A percentile compares a stretch with the other conserved stretches of the same genome.
Evolutionary conservation across 257 asterid species (phyloP).

Genomic region (Ilex aquifolium): DNA sequence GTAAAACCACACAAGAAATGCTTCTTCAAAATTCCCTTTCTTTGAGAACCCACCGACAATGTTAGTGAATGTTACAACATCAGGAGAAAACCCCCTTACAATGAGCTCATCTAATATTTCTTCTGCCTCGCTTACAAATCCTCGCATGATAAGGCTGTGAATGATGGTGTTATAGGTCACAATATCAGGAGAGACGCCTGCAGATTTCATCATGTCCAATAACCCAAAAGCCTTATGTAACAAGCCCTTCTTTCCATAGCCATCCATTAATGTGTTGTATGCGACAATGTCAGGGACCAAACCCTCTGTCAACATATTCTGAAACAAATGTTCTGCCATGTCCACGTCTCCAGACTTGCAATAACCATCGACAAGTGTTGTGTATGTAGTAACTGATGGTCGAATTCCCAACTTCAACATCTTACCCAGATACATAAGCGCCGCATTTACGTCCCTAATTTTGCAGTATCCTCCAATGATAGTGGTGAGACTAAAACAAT

Average conservation of each 20-base stretch:
- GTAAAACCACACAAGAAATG: slow-evolving; percentile 16
- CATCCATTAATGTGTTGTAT: slow-evolving; percentile 20
- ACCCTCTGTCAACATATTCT: slow-evolving; percentile 15
- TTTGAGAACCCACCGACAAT: slow-evolving; percentile 15
- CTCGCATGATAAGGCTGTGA: slow-evolving; percentile 18
- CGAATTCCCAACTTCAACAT: slow-evolving; percentile 18
- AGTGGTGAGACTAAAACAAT: slow-evolving; percentile 16
- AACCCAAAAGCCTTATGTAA: slow-evolving; percentile 21
- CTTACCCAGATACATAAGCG: slow-evolving; percentile 10
- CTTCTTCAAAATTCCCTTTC: slow-evolving; percentile 23
- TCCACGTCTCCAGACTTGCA: slow-evolving; percentile 18
- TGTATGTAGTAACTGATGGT: slow-evolving; percentile 15
- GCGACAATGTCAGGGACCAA: slow-evolving; percentile 14
- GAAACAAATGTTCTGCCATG: slow-evolving; percentile 13
- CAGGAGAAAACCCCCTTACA: slow-evolving; percentile 23
- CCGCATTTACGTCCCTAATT: slow-evolving; percentile 7
- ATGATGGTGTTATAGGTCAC: slow-evolving; percentile 20
- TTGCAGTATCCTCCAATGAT: slow-evolving; percentile 25
- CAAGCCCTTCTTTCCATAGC: slow-evolving; percentile 20
- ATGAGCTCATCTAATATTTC: slow-evolving; percentile 19
- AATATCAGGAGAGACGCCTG: slow-evolving; percentile 19
- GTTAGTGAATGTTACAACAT: slow-evolving; percentile 19
- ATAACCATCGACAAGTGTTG: slow-evolving; percentile 15
- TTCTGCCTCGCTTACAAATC: slow-evolving; percentile 18
- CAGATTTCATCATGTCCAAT: slow-evolving; percentile 17